Conservation (phyloP, 495 filamentous ascomycete species). For the Penicillium argentinense region DNA sequence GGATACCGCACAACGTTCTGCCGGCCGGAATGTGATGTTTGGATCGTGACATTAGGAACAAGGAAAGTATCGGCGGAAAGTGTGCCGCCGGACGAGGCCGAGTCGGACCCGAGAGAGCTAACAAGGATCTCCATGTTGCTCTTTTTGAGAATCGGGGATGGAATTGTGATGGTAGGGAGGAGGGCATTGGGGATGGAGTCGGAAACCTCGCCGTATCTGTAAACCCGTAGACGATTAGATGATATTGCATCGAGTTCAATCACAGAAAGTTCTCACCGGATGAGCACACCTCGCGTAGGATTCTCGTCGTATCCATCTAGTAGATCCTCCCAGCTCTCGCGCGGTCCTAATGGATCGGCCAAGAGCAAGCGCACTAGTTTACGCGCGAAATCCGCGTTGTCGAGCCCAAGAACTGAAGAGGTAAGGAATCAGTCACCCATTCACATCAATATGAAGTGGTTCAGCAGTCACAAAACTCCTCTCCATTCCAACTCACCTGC, state of each 20-base stretch:
- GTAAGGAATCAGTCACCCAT: conserved; percentile 1
- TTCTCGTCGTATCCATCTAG: conserved; percentile 50
- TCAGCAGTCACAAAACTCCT: no score
- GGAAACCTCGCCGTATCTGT: conserved; percentile 55
- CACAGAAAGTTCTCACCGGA: conserved; percentile 45
- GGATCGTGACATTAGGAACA: conserved; percentile 70
- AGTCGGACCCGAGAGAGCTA: conserved; percentile 50
- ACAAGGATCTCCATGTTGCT: conserved; percentile 78
- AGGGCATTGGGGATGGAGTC: conserved; percentile 44
- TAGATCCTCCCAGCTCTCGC: conserved; percentile 69
- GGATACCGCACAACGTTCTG: conserved; percentile 71
- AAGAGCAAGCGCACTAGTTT: conserved; percentile 69
- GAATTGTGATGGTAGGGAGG: conserved; percentile 58
- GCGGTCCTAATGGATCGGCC: conserved; percentile 69
- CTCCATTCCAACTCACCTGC: conserved; percentile 59
- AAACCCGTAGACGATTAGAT: background rate
- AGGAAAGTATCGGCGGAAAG: conserved; percentile 57
- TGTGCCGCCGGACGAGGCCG: conserved; percentile 46
- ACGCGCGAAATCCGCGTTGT: conserved; percentile 47
- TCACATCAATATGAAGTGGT: background rate
- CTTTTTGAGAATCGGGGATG: conserved; percentile 64
- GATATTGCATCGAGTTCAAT: background rate
- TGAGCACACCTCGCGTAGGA: conserved; percentile 52
- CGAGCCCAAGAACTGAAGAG: conserved; percentile 51
- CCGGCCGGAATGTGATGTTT: conserved; percentile 57